Evolutionary conservation across 805 yeast genomes (phyloP).

Genomic region (Dipodascus geniculatus): DNA sequence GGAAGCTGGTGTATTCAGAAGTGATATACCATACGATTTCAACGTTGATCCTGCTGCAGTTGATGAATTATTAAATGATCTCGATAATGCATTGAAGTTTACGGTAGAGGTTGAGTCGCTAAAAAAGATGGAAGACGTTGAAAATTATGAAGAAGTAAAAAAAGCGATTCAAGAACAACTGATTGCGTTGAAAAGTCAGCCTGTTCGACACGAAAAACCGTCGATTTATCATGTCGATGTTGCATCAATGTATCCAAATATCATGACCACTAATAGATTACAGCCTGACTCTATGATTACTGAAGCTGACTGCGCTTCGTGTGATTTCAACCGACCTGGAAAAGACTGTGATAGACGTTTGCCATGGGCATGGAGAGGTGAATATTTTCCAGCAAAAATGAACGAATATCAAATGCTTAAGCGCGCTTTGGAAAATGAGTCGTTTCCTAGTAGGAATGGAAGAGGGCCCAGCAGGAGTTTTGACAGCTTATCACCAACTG

Average conservation of each 20-base stretch:
- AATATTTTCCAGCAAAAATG: slow-evolving; percentile 79
- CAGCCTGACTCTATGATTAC: slow-evolving; percentile 97
- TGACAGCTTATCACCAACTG: slow-evolving; percentile 64
- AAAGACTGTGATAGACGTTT: slow-evolving; percentile 83
- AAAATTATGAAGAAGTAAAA: slow-evolving; percentile 67
- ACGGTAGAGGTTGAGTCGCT: slow-evolving; percentile 74
- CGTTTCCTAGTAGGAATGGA: slow-evolving; percentile 46
- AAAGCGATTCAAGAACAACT: slow-evolving; percentile 43
- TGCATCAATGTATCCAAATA: slow-evolving; percentile 98
- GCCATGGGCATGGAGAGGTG: slow-evolving; percentile 99
- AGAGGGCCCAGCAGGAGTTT: slow-evolving; percentile 30
- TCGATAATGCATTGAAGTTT: slow-evolving; percentile 69
- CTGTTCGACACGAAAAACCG: slow-evolving; percentile 65
- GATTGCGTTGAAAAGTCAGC: slow-evolving; percentile 46
- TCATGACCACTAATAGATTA: slow-evolving; percentile 92
- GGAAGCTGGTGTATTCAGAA: slow-evolving; percentile 95
- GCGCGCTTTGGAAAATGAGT: slow-evolving; percentile 67
- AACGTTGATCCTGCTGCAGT: slow-evolving; percentile 70
- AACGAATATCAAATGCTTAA: slow-evolving; percentile 87
- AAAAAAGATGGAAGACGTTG: slow-evolving; percentile 61
- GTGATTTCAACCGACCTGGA: slow-evolving; percentile 94
- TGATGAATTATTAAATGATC: slow-evolving; percentile 62
- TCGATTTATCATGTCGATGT: slow-evolving; percentile 95
- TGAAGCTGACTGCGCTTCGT: slow-evolving; percentile 92
- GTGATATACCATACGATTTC: slow-evolving; percentile 70